Conservation (phyloP, 208 protist genomes). For the Trypanosoma vivax region DNA sequence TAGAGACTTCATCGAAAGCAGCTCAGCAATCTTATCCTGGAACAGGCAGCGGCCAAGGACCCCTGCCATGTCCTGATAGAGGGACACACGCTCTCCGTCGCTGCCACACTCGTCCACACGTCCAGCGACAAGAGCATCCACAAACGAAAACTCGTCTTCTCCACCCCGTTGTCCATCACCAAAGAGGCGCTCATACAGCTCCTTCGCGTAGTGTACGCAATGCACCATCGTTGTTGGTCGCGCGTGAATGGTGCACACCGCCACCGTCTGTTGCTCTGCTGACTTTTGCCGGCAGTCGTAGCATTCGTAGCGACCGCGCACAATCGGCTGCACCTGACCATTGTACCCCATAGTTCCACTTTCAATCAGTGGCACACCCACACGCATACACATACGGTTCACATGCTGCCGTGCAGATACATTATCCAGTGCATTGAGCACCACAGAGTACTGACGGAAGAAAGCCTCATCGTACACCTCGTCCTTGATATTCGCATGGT, state of each 20-base stretch:
- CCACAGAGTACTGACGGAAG: conserved; percentile 49
- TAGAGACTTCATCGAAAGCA: conserved; percentile 67
- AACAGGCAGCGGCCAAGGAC: conserved; percentile 32
- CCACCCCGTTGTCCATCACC: conserved; percentile 14
- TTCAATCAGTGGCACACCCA: conserved; percentile 93
- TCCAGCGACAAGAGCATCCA: conserved; percentile 12
- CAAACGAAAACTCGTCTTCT: conserved; percentile 19
- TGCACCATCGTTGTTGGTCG: conserved; percentile 97
- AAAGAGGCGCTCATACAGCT: conserved; percentile 91
- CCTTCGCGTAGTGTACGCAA: conserved; percentile 98
- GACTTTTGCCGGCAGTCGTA: conserved; percentile 95
- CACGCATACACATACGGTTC: conserved; percentile 95
- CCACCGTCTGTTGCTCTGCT: conserved; percentile 84
- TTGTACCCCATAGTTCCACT: conserved; percentile 97
- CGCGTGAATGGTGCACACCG: conserved; percentile 98
- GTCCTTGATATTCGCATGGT: conserved; percentile 76
- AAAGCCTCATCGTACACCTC: conserved; percentile 51
- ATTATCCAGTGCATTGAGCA: conserved; percentile 96
- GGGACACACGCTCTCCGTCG: background rate
- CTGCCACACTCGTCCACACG: background rate
- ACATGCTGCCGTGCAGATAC: conserved; percentile 94
- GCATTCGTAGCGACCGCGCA: conserved; percentile 85
- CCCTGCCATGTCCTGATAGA: background rate
- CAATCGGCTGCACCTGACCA: conserved; percentile 92
- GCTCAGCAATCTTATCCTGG: conserved; percentile 36